Evolutionary conservation across 179 eudicot species (phyloP), one percentile per base, ranked within the genome.

Genomic region (Gypsophila paniculata): DNA sequence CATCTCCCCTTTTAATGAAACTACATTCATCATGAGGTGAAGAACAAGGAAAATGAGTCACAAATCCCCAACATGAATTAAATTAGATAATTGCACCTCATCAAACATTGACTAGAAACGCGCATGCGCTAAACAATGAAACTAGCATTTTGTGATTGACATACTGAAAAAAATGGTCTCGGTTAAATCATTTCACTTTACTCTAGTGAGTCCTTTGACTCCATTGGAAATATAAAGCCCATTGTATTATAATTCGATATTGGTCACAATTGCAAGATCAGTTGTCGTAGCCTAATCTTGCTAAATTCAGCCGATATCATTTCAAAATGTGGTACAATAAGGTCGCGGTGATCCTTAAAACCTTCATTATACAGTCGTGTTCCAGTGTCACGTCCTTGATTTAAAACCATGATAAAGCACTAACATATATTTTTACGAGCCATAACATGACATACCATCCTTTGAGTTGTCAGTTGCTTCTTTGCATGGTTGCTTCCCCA

Each of bases 401-500:
- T 9, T 42, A 42, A 6, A 42, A 9, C 46, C 46, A 42, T 6
- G 46, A 42, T 34, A 36, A 17, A 34, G 17, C 4, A 7, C 15
- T 17, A 46, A 46, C 52, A 46, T 2, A 46, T 8, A 19, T n/a
- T 6, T 17, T n/a, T 0, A 54, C 23, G 22, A 54, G 23, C 23
- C n/a, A 17, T 17, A 18, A 15, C 21, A 6, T 54, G 59, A 12
- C 34, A 22, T 88, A 90, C 96, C 96, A 73, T 88, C 96, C 86
- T 90, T 90, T 52, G 91, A 81, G 77, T 74, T 82, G 22, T 90
- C 93, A 54, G 82, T 74, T 23, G 79, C 74, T 66, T 90, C 96
- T 80, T 86, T 90, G 87, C 78, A 76, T 68, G 90, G 71, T 84
- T 86, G 96, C 82, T 85, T 90, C 71, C 96, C 96, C 79, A 90